Evolutionary conservation across 768 basidiomycete species (phyloP), one percentile per base, ranked within the genome.

Genomic region (Termitomyces sp.): DNA sequence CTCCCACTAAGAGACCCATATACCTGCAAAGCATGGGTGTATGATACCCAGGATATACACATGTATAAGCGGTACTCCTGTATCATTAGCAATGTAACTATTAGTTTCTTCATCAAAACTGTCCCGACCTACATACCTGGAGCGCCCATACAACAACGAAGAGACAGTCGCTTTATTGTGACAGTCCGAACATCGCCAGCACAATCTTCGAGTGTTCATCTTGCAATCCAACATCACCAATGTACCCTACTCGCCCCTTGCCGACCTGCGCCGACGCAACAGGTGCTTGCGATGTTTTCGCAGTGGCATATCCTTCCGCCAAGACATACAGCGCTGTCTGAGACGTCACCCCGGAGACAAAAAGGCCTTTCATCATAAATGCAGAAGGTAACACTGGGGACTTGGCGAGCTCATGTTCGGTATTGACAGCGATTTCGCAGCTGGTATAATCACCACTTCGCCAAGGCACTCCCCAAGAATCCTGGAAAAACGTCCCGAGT

Each of bases 161-260:
- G 36, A 20, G 34, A n/a, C 38, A 42, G 46, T 56, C 32, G 6
- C 25, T 34, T 55, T 40, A 59, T 17, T 37, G 36, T 20, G 45
- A 38, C 48, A 75, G 56, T 8, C 67, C 71, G 32, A 76, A 64
- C 73, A 78, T 72, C n/a, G 71, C 71, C 40, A 76, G 67, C 17
- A 76, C 42, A 43, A 73, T 65, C 5, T 64, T 68, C 12, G 69
- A 71, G 25, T 68, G 67, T 38, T 70, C 70, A 9, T 60, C 57
- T 31, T 70, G 72, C 15, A 69, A 67, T 51, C 70, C 70, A 46
- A 74, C 69, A 59, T 76, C 74, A 4, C 76, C 76, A 49, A 77
- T 70, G 52, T 74, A 78, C 0, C 75, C 76, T 1, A 78, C 42
- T 37, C 59, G 61, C 3, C 77, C 76, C 14, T 69, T 66, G 6